phyloP scores from a whole-genome alignment of 306 rosid genomes.

The Carpinus viminea region DNA sequence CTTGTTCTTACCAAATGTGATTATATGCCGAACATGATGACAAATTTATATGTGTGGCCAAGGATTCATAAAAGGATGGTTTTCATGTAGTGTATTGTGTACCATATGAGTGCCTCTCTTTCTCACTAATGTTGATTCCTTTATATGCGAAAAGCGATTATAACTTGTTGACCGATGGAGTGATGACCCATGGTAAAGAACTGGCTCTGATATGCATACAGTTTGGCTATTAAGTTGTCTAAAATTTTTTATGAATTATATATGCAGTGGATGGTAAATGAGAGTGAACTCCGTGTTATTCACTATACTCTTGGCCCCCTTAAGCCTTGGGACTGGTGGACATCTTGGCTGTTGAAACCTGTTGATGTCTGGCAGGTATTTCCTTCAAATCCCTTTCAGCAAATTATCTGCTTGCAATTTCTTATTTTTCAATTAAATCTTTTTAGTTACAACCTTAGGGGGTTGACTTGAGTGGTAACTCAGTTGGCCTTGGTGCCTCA shows the following conservation, averaged over 20 bases:
- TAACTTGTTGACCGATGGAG: neutral
- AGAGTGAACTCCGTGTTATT: constrained; percentile 82
- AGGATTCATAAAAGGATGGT: neutral
- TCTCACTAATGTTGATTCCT: neutral
- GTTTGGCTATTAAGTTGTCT: constrained; percentile 10
- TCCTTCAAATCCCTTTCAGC: neutral
- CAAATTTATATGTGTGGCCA: neutral
- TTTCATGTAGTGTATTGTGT: neutral
- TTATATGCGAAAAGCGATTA: neutral
- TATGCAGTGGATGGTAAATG: constrained; percentile 97
- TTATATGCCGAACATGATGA: neutral
- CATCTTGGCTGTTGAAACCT: constrained; percentile 98
- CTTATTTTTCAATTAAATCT: neutral
- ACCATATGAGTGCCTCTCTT: neutral
- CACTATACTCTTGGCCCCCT: constrained; percentile 98
- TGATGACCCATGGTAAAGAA: neutral
- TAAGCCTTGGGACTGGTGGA: constrained; percentile 99
- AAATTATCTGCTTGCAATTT: neutral
- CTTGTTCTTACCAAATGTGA: neutral
- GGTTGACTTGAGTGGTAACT: no score
- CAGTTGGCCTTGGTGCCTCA: no score
- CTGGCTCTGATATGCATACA: neutral
- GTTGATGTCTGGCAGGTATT: constrained; percentile 99
- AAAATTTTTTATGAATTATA: constrained; percentile 18
- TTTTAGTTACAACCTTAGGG: neutral